phyloP scores from a whole-genome alignment of 805 yeast genomes.

The Cyberlindnera nakhonratchasimensis region DNA sequence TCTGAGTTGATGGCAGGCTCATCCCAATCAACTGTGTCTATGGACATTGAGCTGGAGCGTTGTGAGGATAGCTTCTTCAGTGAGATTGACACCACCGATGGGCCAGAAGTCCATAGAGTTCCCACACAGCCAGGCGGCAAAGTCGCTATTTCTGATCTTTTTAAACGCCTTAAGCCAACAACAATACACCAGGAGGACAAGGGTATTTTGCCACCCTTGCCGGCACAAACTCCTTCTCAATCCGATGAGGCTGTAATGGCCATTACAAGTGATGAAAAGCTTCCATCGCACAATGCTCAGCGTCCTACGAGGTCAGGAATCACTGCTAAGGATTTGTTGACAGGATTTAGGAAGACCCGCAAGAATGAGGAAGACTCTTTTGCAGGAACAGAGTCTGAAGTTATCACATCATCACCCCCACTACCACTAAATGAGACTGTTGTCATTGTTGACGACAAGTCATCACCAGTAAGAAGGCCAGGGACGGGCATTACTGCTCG shows the following conservation, averaged over 20 bases:
- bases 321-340: constrained; percentile 7
- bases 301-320: constrained; percentile 1
- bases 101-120: background rate
- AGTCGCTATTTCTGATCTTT: constrained; percentile 14
- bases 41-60: constrained; percentile 1
- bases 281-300: background rate
- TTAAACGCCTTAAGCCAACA: constrained; percentile 12
- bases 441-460: background rate
- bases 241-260: background rate
- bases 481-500: constrained; percentile 17
- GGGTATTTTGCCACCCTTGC: background rate
- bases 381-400: background rate
- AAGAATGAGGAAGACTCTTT: background rate
- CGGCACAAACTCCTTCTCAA: background rate
- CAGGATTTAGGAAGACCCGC: constrained; percentile 5
- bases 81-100: constrained; percentile 10
- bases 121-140: constrained; percentile 1
- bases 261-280: background rate
- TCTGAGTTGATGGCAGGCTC: background rate
- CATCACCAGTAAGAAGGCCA: background rate
- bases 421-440: background rate
- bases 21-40: constrained; percentile 7
- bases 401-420: background rate
- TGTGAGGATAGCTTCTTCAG: constrained; percentile 8
- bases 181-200: background rate